These are phyloP conservation scores for Spencermartinsiella ligniputridi DNA, from an alignment of 1,139 yeast genomes.

Conservation along the genomic window DNA sequence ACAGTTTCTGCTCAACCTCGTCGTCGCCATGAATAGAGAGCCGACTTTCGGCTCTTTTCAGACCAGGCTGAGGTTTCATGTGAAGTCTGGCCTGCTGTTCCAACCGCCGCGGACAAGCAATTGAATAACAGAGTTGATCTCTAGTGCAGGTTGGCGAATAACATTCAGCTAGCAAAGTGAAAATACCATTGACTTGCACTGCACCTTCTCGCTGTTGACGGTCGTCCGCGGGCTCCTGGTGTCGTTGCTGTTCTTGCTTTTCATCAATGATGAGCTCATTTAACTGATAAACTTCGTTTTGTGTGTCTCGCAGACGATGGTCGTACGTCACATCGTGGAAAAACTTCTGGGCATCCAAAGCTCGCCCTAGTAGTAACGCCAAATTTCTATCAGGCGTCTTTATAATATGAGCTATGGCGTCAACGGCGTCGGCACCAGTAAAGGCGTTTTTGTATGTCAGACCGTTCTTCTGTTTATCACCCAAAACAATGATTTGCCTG, in stretches of 20 bases:
- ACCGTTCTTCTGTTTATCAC: slow-evolving; percentile 89
- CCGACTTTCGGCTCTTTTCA: slow-evolving; percentile 76
- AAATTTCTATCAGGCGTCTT: slow-evolving; percentile 88
- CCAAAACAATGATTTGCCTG: slow-evolving; percentile 62
- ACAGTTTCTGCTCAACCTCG: slow-evolving; percentile 80
- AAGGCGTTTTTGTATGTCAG: slow-evolving; percentile 91
- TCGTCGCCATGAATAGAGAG: slow-evolving; percentile 70
- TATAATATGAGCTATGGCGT: slow-evolving; percentile 75
- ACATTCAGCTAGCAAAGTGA: slow-evolving; percentile 87
- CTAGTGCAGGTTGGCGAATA: slow-evolving; percentile 95
- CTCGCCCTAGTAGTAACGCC: slow-evolving; percentile 83
- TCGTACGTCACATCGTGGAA: slow-evolving; percentile 96
- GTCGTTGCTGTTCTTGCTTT: slow-evolving; percentile 11
- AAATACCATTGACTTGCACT: slow-evolving; percentile 77
- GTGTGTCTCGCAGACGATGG: slow-evolving; percentile 84
- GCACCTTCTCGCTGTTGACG: slow-evolving; percentile 11
- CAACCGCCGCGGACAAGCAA: slow-evolving; percentile 94
- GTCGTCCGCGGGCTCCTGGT: not conserved
- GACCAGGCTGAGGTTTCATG: slow-evolving; percentile 83
- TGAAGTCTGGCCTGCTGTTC: slow-evolving; percentile 94
- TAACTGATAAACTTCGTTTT: slow-evolving; percentile 83
- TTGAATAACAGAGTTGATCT: slow-evolving; percentile 83
- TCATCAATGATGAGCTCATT: slow-evolving; percentile 45
- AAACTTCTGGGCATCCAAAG: slow-evolving; percentile 89
- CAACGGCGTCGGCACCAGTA: slow-evolving; percentile 93